Evolutionary conservation across 108 stramenopile genomes (phyloP), one percentile per base, ranked within the genome.

Genomic region (Phaeodactylum tricornutum): DNA sequence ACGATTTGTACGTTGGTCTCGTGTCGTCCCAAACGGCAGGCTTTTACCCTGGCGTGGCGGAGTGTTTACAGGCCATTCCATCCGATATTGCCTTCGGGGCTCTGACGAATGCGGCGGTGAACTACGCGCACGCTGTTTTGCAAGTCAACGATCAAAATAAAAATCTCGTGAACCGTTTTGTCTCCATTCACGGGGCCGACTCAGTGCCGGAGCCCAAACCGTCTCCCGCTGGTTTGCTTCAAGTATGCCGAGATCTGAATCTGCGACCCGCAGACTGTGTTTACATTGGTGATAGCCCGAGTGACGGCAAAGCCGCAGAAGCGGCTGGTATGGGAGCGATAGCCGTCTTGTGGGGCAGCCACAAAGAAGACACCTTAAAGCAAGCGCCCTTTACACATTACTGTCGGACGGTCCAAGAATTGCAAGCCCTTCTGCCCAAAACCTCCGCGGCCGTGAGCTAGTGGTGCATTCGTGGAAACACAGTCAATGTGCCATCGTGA

Each of bases 81-180:
- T 39, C 33, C 32, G 32, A 31, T 35, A 41, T 84, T 1, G 47
- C 67, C 35, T 19, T 89, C 16, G 87, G 82, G 2, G 81, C 79
- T 8, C 53, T 89, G 64, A 89, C 87, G 34, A 89, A 89, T 59
- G 87, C 87, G 19, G 81, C 79, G 44, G 82, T 81, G 6, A 74
- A 65, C 19, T 89, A 89, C 52, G 87, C 82, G 2, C 79, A 85
- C 69, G 83, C 87, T 4, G 87, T 85, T 4, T 56, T 89, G 51
- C 74, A 67, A 51, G 71, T 51, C 44, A 89, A 89, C 43, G 32
- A 21, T 19, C 25, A 25, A 1, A 29, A 39, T 16, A 43, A 24
- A 5, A 31, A 59, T 21, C 33, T 60, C 9, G n/a, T 40, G 27
- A 35, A 54, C 36, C 59, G 74, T 48, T 89, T 84, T 54, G 36